These are phyloP conservation scores for Funneliformis geosporum DNA, from an alignment of 192 early-diverging fungal genomes.

Conservation along the genomic window DNA sequence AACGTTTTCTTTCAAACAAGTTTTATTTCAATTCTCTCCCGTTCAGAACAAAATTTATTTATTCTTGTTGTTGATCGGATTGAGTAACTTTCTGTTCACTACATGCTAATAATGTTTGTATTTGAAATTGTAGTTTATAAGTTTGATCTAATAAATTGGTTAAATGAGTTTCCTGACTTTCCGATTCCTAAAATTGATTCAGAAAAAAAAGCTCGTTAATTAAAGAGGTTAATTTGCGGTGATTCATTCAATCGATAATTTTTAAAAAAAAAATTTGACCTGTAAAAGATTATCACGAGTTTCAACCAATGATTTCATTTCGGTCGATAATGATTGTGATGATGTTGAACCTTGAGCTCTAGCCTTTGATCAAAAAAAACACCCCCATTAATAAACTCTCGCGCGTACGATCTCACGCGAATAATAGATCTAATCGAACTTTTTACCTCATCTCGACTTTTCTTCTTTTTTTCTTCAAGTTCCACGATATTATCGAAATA, in stretches of 20 bases:
- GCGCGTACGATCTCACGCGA: too few relatives aligned
- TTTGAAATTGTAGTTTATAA: slow-evolving; percentile 23
- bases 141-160: slow-evolving; percentile 2
- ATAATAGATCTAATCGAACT: background rate
- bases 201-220: background rate
- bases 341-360: background rate
- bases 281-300: background rate
- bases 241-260: too few relatives aligned
- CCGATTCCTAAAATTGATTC: slow-evolving; percentile 3
- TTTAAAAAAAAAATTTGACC: background rate
- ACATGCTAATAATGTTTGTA: slow-evolving; percentile 18
- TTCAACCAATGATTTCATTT: background rate
- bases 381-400: background rate
- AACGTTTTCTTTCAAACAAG: too few relatives aligned
- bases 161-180: background rate
- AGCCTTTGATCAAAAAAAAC: background rate
- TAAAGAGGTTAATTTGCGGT: background rate
- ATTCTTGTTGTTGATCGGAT: background rate
- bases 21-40: too few relatives aligned
- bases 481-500: background rate
- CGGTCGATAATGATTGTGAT: background rate
- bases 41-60: background rate
- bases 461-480: background rate
- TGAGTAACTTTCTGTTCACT: background rate
- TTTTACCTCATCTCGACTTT: background rate